Base-by-base conservation (phyloP, 1,139 yeast genomes). In the Ogataea hybrid region DNA sequence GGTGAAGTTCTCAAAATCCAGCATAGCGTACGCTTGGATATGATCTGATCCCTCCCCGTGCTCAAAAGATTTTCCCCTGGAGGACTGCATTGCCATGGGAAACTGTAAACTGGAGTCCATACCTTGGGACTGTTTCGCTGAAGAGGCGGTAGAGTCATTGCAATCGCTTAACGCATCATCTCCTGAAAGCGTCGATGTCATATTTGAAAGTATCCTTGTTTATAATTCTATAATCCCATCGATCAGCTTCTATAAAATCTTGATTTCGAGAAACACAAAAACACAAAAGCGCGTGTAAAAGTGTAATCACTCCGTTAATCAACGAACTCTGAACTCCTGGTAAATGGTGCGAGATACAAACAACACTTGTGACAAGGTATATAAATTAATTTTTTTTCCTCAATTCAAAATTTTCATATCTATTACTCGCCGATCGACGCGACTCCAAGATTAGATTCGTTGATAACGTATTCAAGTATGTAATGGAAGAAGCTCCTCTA, bases 1-100 rank as follows among this genome's bases (percentile, higher is more conserved):
- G 4, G 96, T 88, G 61, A 84, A 90, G 51, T 88, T 81, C 48
- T 87, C 96, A 63, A 92, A 92, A 61, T 92, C 97, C 32, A 92
- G 68, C 52, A 96, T 74, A 2, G 98, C 98, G 61, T 92, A 92
- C 1, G 98, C 98, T 8, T 90, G 84, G 10, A 92, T 58, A 27
- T 54, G 53, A 17, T 55, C 61, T 9, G 49, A 11, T 32, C 39
- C 27, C 29, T 39, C 25, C 12, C 41, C 32, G 31, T 32, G 37
- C 36, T 33, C 38, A 6, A 39, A 35, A 28, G 32, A 16, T 28
- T 32, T 23, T 21, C 32, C 40, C 33, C 25, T 18, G 5, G 41
- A 15, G 2, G 40, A 46, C 18, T 35, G 39, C 20, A 40, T 43
- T n/a, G 49, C 35, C 45, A 42, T 38, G 7, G 52, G 46, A 7